phyloP scores from a whole-genome alignment of 2,329 filamentous ascomycete species.

The Colletotrichum godetiae region DNA sequence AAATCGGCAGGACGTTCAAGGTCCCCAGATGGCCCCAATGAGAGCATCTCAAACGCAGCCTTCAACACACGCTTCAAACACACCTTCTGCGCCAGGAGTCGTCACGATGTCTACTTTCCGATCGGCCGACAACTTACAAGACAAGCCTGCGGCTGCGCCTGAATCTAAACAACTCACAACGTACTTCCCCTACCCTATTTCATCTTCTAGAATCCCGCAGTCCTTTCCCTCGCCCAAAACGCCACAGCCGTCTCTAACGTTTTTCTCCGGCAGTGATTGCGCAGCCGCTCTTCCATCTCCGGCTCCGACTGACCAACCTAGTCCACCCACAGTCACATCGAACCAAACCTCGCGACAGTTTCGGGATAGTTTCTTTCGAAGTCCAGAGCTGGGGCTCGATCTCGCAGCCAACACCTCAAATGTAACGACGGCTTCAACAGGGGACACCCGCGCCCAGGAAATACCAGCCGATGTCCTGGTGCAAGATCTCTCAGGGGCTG shows the following conservation, averaged over 20 bases:
- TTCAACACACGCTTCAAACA: not conserved
- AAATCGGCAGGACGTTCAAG: not conserved
- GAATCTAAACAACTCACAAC: conserved; percentile 8
- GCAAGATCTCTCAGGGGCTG: not conserved
- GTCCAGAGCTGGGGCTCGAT: not conserved
- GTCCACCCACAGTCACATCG: conserved; percentile 52
- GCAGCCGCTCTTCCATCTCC: conserved; percentile 68
- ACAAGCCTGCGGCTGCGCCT: not conserved
- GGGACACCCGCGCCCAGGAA: not conserved
- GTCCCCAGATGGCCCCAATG: not conserved
- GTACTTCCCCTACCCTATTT: conserved; percentile 6
- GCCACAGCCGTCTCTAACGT: not conserved
- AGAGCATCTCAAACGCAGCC: not conserved
- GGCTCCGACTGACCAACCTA: conserved; percentile 70
- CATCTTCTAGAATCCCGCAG: not conserved
- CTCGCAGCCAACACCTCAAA: not conserved
- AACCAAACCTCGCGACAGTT: conserved; percentile 38
- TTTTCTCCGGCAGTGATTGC: conserved; percentile 10
- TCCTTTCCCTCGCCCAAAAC: not conserved
- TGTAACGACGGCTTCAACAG: not conserved
- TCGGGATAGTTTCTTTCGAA: conserved; percentile 47
- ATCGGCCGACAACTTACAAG: not conserved
- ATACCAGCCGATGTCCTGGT: not conserved
- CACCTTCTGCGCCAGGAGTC: not conserved
- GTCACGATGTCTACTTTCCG: not conserved